Base-by-base conservation (phyloP, 768 basidiomycete genomes). In the Amanita phalloides region DNA sequence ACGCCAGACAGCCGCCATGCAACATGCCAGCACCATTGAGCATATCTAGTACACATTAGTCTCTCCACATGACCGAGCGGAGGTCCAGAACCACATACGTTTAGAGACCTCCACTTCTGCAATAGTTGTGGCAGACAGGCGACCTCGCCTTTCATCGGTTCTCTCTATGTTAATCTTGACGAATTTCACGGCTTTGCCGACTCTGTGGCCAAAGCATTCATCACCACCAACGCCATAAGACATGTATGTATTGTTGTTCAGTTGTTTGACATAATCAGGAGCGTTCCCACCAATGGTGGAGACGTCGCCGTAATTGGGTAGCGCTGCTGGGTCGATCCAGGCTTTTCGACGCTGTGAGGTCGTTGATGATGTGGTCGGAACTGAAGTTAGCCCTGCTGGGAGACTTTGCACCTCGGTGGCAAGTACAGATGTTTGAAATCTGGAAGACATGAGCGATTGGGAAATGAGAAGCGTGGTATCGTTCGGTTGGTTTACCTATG, bases 1-100 rank as follows among this genome's bases (percentile, higher is more conserved):
- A 86, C 42, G 83, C 80, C 32, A 87, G 62, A 50, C 82, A 84
- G 36, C 81, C 84, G n/a, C 86, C 85, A 56, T 86, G 85, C 13
- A 86, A 69, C 77, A 84, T 83, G 1, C 81, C 81, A 23, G 82
- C 82, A 10, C 84, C 84, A 57, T 87, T 88, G 30, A 86, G 68
- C 82, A 86, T 85, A 52, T 75, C 84, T 84, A 55, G 35, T 43
- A 28, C 30, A 45, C 53, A 33, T 33, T 7, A 33, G 33, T 33
- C 11, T 49, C 21, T 53, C 48, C 38, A 43, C 25, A 39, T 43
- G 26, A 47, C 35, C 35, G 44, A 39, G 25, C 17, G 3, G 48
- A 42, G 44, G 38, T 38, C 7, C 30, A 28, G 26, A 38, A 21
- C 33, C 45, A 58, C 79, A 28, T 61, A 81, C 84, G 72, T 68